These are phyloP conservation scores for Clonostachys sp. DNA, from an alignment of 2,329 filamentous ascomycete genomes.

Conservation along the genomic window DNA sequence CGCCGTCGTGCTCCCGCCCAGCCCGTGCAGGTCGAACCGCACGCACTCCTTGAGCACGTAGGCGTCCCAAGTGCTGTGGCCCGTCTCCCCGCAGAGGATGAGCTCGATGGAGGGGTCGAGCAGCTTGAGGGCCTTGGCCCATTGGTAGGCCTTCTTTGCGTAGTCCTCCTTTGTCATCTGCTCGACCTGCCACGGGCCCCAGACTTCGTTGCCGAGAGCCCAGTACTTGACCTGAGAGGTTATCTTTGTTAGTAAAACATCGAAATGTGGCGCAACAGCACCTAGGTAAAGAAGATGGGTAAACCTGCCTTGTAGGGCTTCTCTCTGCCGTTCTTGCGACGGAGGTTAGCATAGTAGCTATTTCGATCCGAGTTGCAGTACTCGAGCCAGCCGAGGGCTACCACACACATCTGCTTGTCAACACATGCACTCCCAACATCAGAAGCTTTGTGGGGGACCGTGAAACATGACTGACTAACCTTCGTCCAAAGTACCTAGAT, in stretches of 20 bases:
- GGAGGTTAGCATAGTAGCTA: conserved; percentile 78
- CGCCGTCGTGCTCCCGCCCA: conserved; percentile 22
- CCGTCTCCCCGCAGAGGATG: conserved; percentile 70
- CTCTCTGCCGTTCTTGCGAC: conserved; percentile 68
- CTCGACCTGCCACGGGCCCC: conserved; percentile 63
- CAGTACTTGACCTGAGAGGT: conserved; percentile 64
- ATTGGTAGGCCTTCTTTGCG: conserved; percentile 63
- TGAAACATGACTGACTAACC: conserved; percentile 11
- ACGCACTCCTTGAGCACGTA: conserved; percentile 68
- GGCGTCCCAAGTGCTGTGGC: conserved; percentile 66
- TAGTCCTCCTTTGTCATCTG: conserved; percentile 68
- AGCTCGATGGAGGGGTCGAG: conserved; percentile 64
- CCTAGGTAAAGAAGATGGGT: no score
- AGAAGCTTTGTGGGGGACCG: no score
- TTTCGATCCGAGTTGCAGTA: conserved; percentile 76
- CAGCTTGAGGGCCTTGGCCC: conserved; percentile 69
- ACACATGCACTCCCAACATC: no score
- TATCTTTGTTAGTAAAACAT: background rate
- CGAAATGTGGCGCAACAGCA: no score
- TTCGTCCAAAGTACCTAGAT: conserved; percentile 30
- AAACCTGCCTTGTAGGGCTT: conserved; percentile 60
- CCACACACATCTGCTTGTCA: background rate
- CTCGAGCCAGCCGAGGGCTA: conserved; percentile 70
- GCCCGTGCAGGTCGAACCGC: conserved; percentile 25
- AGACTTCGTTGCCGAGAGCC: conserved; percentile 75